These are phyloP conservation scores for Ehretia macrophylla DNA, from an alignment of 257 asterid genomes.

Conservation along the genomic window DNA sequence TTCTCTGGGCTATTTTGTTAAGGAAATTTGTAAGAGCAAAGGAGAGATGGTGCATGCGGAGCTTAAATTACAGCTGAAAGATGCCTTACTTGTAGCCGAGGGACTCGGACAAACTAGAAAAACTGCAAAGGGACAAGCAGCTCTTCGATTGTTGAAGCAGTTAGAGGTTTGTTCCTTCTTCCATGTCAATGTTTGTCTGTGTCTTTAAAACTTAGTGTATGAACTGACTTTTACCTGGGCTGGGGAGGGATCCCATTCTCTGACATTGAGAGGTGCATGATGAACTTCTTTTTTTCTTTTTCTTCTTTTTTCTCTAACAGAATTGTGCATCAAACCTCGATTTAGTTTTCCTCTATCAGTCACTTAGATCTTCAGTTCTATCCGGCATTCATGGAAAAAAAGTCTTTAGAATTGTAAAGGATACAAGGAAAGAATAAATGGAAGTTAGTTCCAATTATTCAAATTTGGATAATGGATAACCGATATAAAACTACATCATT, in stretches of 20 bases:
- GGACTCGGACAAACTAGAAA: slow-evolving; percentile 61
- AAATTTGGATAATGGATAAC: no score
- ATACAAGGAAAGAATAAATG: neutral
- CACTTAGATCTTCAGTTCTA: no score
- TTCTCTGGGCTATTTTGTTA: slow-evolving; percentile 73
- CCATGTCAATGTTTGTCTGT: neutral
- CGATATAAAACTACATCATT: no score
- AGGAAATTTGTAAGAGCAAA: slow-evolving; percentile 28
- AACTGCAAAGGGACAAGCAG: slow-evolving; percentile 82
- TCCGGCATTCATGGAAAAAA: no score
- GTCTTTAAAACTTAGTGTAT: no score
- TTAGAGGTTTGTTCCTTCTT: slow-evolving; percentile 57
- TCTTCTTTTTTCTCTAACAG: no score
- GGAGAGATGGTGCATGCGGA: slow-evolving; percentile 53
- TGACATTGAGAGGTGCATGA: no score
- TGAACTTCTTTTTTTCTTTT: no score
- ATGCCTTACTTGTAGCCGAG: slow-evolving; percentile 46
- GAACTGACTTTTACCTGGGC: no score
- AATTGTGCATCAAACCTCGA: no score
- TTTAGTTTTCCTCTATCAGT: no score
- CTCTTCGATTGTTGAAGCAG: slow-evolving; percentile 57
- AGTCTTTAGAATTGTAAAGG: neutral
- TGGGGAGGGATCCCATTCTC: no score
- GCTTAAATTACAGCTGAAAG: slow-evolving; percentile 62
- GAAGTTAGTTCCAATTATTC: neutral